Conservation (phyloP, 2,329 filamentous ascomycete species). For the Fusarium fujikuroi region DNA sequence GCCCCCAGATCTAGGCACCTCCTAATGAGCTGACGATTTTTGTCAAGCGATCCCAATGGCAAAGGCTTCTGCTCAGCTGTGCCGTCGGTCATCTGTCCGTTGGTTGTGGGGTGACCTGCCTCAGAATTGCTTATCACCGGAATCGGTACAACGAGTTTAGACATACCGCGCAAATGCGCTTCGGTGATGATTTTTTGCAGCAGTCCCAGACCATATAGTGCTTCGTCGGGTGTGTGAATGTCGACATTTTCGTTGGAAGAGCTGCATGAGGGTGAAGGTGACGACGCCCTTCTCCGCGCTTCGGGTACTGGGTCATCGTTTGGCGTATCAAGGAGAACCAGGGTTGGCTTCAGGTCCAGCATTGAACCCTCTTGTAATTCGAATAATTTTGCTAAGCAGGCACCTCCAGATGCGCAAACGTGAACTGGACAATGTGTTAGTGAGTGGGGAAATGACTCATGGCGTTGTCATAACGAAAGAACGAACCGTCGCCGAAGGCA, state of each 20-base stretch:
- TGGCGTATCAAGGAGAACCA: slow-evolving; percentile 68
- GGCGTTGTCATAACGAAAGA: slow-evolving; percentile 6
- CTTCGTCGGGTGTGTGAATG: slow-evolving; percentile 57
- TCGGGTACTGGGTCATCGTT: slow-evolving; percentile 59
- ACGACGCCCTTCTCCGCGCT: slow-evolving; percentile 48
- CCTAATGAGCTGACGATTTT: slow-evolving; percentile 62
- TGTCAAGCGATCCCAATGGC: slow-evolving; percentile 42
- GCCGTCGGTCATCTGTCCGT: slow-evolving; percentile 52
- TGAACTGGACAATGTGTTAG: slow-evolving; percentile 57
- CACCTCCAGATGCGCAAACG: slow-evolving; percentile 63
- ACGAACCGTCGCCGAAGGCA: slow-evolving; percentile 64
- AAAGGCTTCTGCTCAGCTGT: slow-evolving; percentile 51
- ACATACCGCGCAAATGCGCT: slow-evolving; percentile 64
- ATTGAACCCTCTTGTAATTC: slow-evolving; percentile 63
- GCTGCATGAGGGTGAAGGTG: slow-evolving; percentile 58
- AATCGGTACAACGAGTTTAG: slow-evolving; percentile 67
- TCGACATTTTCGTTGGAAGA: slow-evolving; percentile 50
- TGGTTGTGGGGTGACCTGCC: slow-evolving; percentile 39
- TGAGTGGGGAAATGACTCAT: slow-evolving; percentile 7
- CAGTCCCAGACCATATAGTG: slow-evolving; percentile 65
- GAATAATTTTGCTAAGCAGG: slow-evolving; percentile 64
- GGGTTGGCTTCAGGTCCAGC: slow-evolving; percentile 64
- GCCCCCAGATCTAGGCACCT: slow-evolving; percentile 88
- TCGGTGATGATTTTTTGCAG: slow-evolving; percentile 68
- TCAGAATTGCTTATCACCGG: slow-evolving; percentile 60